A percentile compares a stretch with the other conserved stretches of the same genome.
phyloP scores from a whole-genome alignment of 2,329 filamentous ascomycete species.

The Amauroascus verrucosus region DNA sequence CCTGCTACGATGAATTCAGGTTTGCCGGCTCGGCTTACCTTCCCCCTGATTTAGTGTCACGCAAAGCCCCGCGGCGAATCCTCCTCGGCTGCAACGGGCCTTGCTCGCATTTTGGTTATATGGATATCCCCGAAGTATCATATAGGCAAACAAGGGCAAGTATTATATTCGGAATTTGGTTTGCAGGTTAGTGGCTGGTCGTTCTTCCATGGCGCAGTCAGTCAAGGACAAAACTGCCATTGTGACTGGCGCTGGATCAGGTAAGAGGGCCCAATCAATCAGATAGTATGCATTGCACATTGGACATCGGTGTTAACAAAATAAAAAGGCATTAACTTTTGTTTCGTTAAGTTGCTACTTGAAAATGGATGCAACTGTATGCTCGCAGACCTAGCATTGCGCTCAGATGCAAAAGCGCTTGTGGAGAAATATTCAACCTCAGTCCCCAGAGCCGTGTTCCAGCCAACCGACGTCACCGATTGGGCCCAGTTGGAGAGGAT shows the following conservation, averaged over 20 bases:
- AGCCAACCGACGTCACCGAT: constrained; percentile 40
- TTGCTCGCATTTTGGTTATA: too few species aligned
- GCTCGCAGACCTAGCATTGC: constrained; percentile 37
- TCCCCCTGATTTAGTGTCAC: neutral
- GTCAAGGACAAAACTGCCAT: constrained; percentile 43
- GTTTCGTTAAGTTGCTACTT: constrained; percentile 36
- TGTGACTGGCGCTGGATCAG: constrained; percentile 46
- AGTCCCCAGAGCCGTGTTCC: constrained; percentile 33
- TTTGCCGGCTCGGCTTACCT: neutral
- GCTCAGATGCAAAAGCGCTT: constrained; percentile 36
- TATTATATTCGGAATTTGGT: neutral
- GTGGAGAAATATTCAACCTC: constrained; percentile 30
- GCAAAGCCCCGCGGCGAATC: neutral
- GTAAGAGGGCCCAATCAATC: constrained; percentile 23
- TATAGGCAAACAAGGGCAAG: neutral
- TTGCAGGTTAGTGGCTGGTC: neutral
- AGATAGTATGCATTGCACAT: too few species aligned
- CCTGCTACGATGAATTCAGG: neutral
- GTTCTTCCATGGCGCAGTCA: neutral
- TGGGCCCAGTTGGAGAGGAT: constrained; percentile 42
- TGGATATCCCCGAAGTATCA: too few species aligned
- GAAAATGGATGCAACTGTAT: constrained; percentile 39
- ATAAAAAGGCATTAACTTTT: constrained; percentile 37
- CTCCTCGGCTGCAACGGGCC: neutral
- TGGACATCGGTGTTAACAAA: constrained; percentile 1